Base-by-base conservation (phyloP, 2,329 filamentous ascomycete species). In the Nemania bipapillata region DNA sequence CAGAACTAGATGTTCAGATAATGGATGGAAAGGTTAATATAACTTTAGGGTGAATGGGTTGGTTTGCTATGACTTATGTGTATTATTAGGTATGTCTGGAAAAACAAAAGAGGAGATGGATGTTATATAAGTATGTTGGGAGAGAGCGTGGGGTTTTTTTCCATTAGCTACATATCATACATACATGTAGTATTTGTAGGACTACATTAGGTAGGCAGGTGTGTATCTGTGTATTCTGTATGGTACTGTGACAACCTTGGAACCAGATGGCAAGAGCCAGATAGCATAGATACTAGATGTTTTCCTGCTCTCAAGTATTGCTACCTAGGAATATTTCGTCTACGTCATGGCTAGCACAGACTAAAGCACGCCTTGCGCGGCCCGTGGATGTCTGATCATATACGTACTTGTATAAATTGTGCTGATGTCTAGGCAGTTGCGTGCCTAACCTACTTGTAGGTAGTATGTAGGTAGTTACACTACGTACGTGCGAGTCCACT, bases 61-160 rank as follows among this genome's bases (percentile, higher is more conserved):
- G 47, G n/a, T n/a, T n/a, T 1, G n/a, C 24, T 37, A 15, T 17
- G 45, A 37, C 12, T 42, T 42, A 12, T 42, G 30, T 32, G 30
- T 49, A n/a, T 32, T 54, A 24, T n/a, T n/a, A n/a, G n/a, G n/a
- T 54, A 32, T 32, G 50, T 54, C 26, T 61, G 9, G 22, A 45
- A 54, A 49, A 49, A 54, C 24, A 20, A 47, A 50, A 30, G 42
- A 42, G 35, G 40, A 17, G n/a, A n/a, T n/a, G 24, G 24, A 24
- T 26, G 37, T 50, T 7, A 12, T 28, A n/a, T n/a, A n/a, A n/a
- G 26, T 22, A 15, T 3, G 40, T 37, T n/a, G 20, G 40, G 30
- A 28, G 55, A 22, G 59, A 53, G 15, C 67, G 63, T 26, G 67
- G 67, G 63, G 58, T 69, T 53, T 66, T 69, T 66, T 69, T n/a